Conservation (phyloP, 129 eudicot species). For the Ambrosia trifida region DNA sequence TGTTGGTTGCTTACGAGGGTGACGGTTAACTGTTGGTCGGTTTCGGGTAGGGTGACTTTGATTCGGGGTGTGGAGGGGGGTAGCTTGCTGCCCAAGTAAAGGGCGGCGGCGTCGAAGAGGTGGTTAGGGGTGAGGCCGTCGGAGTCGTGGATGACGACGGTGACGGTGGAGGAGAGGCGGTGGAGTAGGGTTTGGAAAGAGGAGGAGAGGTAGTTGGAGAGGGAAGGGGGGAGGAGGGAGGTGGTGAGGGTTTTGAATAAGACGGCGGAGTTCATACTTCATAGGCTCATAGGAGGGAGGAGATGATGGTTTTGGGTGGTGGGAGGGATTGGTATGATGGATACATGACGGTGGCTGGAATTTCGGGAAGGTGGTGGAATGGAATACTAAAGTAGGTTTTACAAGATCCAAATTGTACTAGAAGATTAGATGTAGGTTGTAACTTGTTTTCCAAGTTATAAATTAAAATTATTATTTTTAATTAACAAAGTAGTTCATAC, state of each 20-base stretch:
- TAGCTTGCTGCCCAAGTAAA: slow-evolving; percentile 41
- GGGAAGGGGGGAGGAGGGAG: slow-evolving; percentile 46
- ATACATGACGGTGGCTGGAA: slow-evolving; percentile 10
- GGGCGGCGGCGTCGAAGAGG: slow-evolving; percentile 48
- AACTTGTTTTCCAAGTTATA: slow-evolving; percentile 2
- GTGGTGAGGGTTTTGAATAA: slow-evolving; percentile 43
- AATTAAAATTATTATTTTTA: too few relatives aligned
- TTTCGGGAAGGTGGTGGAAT: neutral
- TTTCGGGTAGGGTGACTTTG: slow-evolving; percentile 41
- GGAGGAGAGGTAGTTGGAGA: slow-evolving; percentile 32
- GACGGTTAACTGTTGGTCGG: slow-evolving; percentile 40
- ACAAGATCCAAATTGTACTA: too few relatives aligned
- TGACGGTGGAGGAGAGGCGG: slow-evolving; percentile 50
- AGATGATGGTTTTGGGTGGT: slow-evolving; percentile 40
- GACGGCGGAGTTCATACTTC: too few relatives aligned
- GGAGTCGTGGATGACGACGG: slow-evolving; percentile 54
- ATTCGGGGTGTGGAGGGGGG: slow-evolving; percentile 44
- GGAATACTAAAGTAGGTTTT: neutral
- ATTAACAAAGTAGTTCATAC: too few relatives aligned
- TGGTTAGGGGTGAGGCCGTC: slow-evolving; percentile 64
- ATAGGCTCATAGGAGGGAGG: too few relatives aligned
- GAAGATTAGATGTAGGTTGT: too few relatives aligned
- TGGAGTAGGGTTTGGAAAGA: slow-evolving; percentile 23
- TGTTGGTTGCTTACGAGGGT: slow-evolving; percentile 46
- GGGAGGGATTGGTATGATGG: slow-evolving; percentile 33